Percentiles rank a stretch among this genome's conserved stretches.
Evolutionary conservation across 352 stramenopile species (phyloP).

Genomic region (Phytophthora pisi): DNA sequence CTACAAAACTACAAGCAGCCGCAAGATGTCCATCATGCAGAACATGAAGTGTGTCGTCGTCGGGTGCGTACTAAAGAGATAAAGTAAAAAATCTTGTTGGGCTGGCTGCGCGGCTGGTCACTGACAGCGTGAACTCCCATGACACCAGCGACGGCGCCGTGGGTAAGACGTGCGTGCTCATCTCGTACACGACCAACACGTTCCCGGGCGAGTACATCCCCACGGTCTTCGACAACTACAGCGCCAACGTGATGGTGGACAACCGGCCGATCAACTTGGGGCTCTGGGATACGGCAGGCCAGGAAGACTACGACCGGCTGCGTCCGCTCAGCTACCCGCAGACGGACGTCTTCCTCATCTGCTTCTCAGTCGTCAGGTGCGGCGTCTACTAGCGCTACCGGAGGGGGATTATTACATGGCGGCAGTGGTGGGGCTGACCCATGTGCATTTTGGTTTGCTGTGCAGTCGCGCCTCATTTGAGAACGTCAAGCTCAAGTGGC

Average conservation of each 20-base stretch:
- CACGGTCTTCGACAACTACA: constrained; percentile 96
- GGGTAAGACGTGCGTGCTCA: constrained; percentile 96
- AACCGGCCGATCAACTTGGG: constrained; percentile 95
- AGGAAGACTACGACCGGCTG: constrained; percentile 97
- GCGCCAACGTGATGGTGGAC: constrained; percentile 93
- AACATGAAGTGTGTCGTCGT: constrained; percentile 96
- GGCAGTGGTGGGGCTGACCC: background rate
- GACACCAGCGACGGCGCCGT: constrained; percentile 93
- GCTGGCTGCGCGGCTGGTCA: background rate
- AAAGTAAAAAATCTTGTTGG: constrained; percentile 5
- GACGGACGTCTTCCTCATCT: constrained; percentile 97
- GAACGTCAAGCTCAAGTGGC: constrained; percentile 96
- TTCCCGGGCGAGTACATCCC: constrained; percentile 97
- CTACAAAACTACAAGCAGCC: constrained; percentile 5
- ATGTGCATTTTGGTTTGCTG: constrained; percentile 4
- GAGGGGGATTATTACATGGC: too few species aligned
- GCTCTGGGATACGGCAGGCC: constrained; percentile 96
- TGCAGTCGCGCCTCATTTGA: constrained; percentile 92
- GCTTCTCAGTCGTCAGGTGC: constrained; percentile 93
- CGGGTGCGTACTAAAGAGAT: constrained; percentile 47
- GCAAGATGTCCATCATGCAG: constrained; percentile 80
- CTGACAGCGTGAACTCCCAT: background rate
- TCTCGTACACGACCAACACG: constrained; percentile 97
- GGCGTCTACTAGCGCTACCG: background rate
- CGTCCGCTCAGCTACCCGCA: constrained; percentile 95